phyloP scores from a whole-genome alignment of 1,284 basidiomycete species.

The Singerocomus rubriflavus region DNA sequence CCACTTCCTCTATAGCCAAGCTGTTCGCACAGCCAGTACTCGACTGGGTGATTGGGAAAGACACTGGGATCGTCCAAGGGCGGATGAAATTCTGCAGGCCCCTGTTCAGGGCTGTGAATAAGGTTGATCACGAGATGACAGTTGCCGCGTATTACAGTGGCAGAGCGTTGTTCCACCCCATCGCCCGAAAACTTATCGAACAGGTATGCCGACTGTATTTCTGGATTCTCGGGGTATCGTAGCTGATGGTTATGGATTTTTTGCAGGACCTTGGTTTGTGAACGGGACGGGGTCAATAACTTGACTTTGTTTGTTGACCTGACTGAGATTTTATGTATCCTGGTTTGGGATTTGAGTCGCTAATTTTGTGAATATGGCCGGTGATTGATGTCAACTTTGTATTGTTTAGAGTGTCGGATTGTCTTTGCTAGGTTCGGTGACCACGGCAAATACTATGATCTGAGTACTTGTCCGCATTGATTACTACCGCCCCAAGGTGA shows the following conservation, averaged over 20 bases:
- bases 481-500: too few species aligned
- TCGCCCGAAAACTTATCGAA: slow-evolving; percentile 72
- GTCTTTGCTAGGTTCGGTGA: too few species aligned
- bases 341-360: background rate
- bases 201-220: slow-evolving; percentile 45
- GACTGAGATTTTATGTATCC: background rate
- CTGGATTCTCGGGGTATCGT: background rate
- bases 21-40: slow-evolving; percentile 51
- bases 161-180: slow-evolving; percentile 69
- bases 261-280: slow-evolving; percentile 24
- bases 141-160: slow-evolving; percentile 54
- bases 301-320: background rate
- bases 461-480: too few species aligned
- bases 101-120: slow-evolving; percentile 52
- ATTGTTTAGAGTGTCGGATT: too few species aligned
- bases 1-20: slow-evolving; percentile 47
- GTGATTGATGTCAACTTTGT: background rate
- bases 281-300: background rate
- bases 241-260: background rate
- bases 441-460: too few species aligned
- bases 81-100: slow-evolving; percentile 85
- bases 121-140: slow-evolving; percentile 64
- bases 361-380: background rate
- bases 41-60: slow-evolving; percentile 66
- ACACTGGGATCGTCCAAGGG: slow-evolving; percentile 62